A percentile compares a stretch with the other conserved stretches of the same genome.
phyloP scores from a whole-genome alignment of 2,329 filamentous ascomycete genomes.

The Podosphaera fusca region DNA sequence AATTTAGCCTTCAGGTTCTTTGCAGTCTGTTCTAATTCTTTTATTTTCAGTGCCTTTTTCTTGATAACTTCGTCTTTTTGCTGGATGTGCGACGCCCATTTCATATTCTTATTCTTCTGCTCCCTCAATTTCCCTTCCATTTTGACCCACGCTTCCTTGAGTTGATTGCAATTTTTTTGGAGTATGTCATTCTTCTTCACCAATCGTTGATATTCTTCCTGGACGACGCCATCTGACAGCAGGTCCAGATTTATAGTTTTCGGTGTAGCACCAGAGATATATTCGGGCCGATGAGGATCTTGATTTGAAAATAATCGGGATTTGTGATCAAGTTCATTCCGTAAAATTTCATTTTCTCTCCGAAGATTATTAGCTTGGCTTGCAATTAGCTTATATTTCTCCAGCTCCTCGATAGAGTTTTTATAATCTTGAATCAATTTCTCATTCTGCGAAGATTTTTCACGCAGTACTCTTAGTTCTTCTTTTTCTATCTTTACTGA shows the following conservation, averaged over 20 bases:
- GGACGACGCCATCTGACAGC: conserved; percentile 1
- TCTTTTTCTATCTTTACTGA: conserved; percentile 4
- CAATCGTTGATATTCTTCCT: conserved; percentile 5
- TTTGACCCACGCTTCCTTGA: conserved; percentile 4
- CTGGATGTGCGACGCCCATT: conserved; percentile 5
- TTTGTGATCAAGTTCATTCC: conserved; percentile 4
- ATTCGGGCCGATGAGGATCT: neutral
- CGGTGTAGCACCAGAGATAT: neutral
- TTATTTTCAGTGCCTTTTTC: conserved; percentile 7
- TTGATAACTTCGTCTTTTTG: conserved; percentile 2
- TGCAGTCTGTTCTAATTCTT: conserved; percentile 6
- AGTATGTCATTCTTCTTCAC: conserved; percentile 8
- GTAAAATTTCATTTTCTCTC: conserved; percentile 10
- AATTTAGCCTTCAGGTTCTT: conserved; percentile 2
- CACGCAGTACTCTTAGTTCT: conserved; percentile 5
- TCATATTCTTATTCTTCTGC: conserved; percentile 4
- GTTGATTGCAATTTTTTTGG: conserved; percentile 3
- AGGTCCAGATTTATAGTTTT: neutral
- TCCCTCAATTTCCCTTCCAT: conserved; percentile 4
- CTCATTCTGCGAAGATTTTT: conserved; percentile 4
- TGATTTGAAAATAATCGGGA: neutral
- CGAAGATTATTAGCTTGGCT: conserved; percentile 6
- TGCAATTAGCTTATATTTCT: conserved; percentile 4
- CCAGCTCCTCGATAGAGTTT: conserved; percentile 7
- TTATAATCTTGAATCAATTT: conserved; percentile 6